Evolutionary conservation across 805 yeast genomes (phyloP).

Genomic region (Sugiyamaella americana): DNA sequence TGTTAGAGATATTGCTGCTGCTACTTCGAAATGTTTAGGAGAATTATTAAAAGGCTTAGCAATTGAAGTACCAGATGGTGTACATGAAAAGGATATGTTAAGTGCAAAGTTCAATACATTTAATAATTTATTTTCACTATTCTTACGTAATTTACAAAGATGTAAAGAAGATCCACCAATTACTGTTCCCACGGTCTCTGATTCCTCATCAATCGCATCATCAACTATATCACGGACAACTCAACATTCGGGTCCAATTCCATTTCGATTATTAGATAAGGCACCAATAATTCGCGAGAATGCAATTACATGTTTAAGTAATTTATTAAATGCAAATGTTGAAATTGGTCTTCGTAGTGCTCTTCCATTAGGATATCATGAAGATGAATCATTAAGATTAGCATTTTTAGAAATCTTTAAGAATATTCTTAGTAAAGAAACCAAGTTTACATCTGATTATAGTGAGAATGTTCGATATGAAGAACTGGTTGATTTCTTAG

Average conservation of each 20-base stretch:
- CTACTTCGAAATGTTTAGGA: slow-evolving; percentile 17
- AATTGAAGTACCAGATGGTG: slow-evolving; percentile 19
- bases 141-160: slow-evolving; percentile 41
- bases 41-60: slow-evolving; percentile 18
- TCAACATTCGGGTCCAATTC: neutral
- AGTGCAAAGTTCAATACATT: slow-evolving; percentile 38
- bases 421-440: slow-evolving; percentile 43
- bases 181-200: slow-evolving; percentile 3
- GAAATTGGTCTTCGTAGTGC: slow-evolving; percentile 74
- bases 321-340: slow-evolving; percentile 63
- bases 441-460: slow-evolving; percentile 26
- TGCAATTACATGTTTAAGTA: slow-evolving; percentile 59
- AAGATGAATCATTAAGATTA: slow-evolving; percentile 55
- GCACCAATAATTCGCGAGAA: slow-evolving; percentile 44
- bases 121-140: slow-evolving; percentile 42
- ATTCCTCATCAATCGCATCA: slow-evolving; percentile 6
- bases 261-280: slow-evolving; percentile 9
- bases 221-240: neutral
- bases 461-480: slow-evolving; percentile 18
- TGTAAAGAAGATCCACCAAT: slow-evolving; percentile 26
- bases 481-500: slow-evolving; percentile 21
- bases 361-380: slow-evolving; percentile 71
- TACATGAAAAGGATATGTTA: slow-evolving; percentile 27
- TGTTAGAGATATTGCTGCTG: slow-evolving; percentile 17
- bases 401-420: slow-evolving; percentile 75